Conservation (phyloP, 169 alveolate species). For the Perkinsus chesapeaki region DNA sequence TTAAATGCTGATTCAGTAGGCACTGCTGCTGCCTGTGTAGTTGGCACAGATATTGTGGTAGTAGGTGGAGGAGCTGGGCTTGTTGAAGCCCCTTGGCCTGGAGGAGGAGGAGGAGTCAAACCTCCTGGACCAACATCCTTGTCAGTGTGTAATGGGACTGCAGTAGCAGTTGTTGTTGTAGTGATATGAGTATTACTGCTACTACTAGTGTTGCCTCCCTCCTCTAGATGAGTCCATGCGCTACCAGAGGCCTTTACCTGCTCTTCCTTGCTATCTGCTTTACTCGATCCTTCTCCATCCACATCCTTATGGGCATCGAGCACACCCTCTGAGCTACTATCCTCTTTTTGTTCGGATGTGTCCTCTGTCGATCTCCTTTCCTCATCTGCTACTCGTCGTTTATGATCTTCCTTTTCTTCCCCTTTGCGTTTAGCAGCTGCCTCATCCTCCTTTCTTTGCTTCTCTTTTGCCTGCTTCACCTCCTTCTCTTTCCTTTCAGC, state of each 20-base stretch:
- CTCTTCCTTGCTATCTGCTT: background rate
- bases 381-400: background rate
- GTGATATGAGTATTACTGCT: too few relatives aligned
- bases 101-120: too few relatives aligned
- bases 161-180: too few relatives aligned
- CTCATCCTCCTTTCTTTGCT: background rate
- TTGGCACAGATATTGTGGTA: background rate
- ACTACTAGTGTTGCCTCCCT: too few relatives aligned
- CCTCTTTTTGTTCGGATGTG: too few relatives aligned
- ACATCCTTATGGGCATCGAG: background rate
- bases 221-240: too few relatives aligned
- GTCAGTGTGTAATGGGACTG: too few relatives aligned
- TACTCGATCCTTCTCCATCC: background rate
- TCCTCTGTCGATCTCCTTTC: too few relatives aligned
- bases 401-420: background rate
- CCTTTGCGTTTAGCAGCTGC: background rate
- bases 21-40: background rate
- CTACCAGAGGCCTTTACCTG: background rate
- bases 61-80: background rate
- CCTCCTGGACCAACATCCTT: too few relatives aligned
- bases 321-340: too few relatives aligned
- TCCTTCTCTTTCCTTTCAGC: background rate
- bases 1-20: background rate
- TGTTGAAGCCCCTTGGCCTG: too few relatives aligned
- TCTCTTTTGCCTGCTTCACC: background rate